phyloP scores from a whole-genome alignment of 2,329 filamentous ascomycete genomes.

The Xylaria sp. region DNA sequence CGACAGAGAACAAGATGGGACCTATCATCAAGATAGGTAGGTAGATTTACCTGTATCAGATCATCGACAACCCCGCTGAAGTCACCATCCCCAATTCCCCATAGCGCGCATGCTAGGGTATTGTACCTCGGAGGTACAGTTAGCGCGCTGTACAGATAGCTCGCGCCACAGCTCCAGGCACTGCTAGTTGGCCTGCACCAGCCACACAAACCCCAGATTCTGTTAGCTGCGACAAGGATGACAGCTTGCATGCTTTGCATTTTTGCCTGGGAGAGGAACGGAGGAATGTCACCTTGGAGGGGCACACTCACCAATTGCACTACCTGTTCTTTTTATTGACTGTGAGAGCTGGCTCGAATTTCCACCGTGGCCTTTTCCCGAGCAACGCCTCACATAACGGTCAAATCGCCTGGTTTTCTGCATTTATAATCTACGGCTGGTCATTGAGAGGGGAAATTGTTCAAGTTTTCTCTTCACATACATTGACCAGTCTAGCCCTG shows the following conservation, averaged over 20 bases:
- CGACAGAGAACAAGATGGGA: background rate
- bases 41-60: background rate
- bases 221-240: slow-evolving; percentile 29
- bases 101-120: background rate
- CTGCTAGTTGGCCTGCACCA: slow-evolving; percentile 16
- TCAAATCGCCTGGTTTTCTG: slow-evolving; percentile 18
- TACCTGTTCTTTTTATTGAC: slow-evolving; percentile 35
- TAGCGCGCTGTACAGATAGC: slow-evolving; percentile 32
- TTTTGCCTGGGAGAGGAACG: background rate
- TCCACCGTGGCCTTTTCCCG: slow-evolving; percentile 60
- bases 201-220: slow-evolving; percentile 45
- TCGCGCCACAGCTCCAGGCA: slow-evolving; percentile 43
- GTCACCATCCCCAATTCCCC: slow-evolving; percentile 29
- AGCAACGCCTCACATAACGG: slow-evolving; percentile 18
- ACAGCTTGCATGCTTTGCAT: slow-evolving; percentile 23
- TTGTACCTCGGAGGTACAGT: too few relatives aligned
- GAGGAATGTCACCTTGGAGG: slow-evolving; percentile 26
- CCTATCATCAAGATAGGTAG: background rate
- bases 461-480: slow-evolving; percentile 7
- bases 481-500: slow-evolving; percentile 22
- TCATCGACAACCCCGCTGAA: slow-evolving; percentile 40
- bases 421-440: slow-evolving; percentile 26
- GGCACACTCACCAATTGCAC: slow-evolving; percentile 22
- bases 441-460: slow-evolving; percentile 1
- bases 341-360: slow-evolving; percentile 32